phyloP scores from a whole-genome alignment of 1,284 basidiomycete genomes.

The Heliocybe sulcata region DNA sequence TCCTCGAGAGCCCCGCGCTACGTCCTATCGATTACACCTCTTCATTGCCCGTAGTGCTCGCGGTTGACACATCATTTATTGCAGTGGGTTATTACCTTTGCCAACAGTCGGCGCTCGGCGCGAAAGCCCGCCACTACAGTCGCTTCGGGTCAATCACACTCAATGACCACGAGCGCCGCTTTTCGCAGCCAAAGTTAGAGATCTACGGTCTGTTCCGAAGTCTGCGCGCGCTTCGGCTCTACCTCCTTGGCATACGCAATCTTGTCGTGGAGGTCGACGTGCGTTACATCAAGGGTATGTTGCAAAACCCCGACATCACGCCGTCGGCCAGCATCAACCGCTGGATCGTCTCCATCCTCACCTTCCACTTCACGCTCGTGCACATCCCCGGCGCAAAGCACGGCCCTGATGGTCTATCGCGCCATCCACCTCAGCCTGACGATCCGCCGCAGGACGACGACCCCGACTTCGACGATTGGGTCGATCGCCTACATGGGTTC shows the following conservation, averaged over 20 bases:
- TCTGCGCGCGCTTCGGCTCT: conserved; percentile 16
- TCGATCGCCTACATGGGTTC: conserved; percentile 19
- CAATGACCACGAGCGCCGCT: conserved; percentile 26
- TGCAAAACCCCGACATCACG: conserved; percentile 31
- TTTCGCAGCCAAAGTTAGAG: conserved; percentile 34
- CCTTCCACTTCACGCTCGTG: conserved; percentile 25
- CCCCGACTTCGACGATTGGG: conserved; percentile 26
- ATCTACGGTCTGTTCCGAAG: conserved; percentile 30
- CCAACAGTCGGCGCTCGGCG: conserved; percentile 18
- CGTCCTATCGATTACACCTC: conserved; percentile 22
- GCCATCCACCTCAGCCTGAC: conserved; percentile 13
- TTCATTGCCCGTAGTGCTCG: conserved; percentile 18
- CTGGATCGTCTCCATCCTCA: conserved; percentile 31
- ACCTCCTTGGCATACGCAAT: conserved; percentile 25
- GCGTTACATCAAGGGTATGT: conserved; percentile 33
- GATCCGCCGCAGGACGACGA: conserved; percentile 16
- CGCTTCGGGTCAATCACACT: conserved; percentile 25
- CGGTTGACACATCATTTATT: conserved; percentile 26
- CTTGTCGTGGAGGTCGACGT: conserved; percentile 32
- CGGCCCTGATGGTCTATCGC: conserved; percentile 29
- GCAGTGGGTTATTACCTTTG: conserved; percentile 25
- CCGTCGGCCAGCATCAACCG: conserved; percentile 28
- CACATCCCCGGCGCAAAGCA: conserved; percentile 24
- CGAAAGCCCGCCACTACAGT: conserved; percentile 8
- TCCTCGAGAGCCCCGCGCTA: conserved; percentile 15